Evolutionary conservation across 768 basidiomycete species (phyloP).

Genomic region (Pleurotus pulmonarius): DNA sequence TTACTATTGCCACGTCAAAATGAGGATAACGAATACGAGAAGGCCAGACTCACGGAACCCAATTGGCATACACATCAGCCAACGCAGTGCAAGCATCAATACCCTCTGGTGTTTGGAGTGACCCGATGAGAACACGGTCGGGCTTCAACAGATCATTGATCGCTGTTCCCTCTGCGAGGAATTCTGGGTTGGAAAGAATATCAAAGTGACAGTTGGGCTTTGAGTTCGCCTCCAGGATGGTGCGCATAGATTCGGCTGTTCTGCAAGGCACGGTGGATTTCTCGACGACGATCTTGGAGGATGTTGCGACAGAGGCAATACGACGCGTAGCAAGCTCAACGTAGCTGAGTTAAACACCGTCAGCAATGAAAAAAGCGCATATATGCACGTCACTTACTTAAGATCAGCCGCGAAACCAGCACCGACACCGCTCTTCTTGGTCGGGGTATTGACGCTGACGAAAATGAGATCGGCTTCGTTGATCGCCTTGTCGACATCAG

Average conservation of each 20-base stretch:
- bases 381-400: slow-evolving; percentile 59
- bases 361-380: slow-evolving; percentile 6
- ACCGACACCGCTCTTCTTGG: slow-evolving; percentile 96
- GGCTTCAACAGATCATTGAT: slow-evolving; percentile 84
- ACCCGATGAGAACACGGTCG: slow-evolving; percentile 96
- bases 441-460: slow-evolving; percentile 97
- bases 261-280: slow-evolving; percentile 99
- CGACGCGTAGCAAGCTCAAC: slow-evolving; percentile 96
- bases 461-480: slow-evolving; percentile 96
- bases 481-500: slow-evolving; percentile 91
- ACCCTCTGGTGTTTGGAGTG: slow-evolving; percentile 86
- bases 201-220: slow-evolving; percentile 89
- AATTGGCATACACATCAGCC: slow-evolving; percentile 85
- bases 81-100: slow-evolving; percentile 75
- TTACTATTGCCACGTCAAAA: slow-evolving; percentile 33
- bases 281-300: slow-evolving; percentile 97
- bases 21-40: neutral
- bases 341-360: slow-evolving; percentile 53
- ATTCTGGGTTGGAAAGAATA: slow-evolving; percentile 99
- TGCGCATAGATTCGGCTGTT: slow-evolving; percentile 99
- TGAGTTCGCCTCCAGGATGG: slow-evolving; percentile 98
- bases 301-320: slow-evolving; percentile 86
- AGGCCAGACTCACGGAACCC: slow-evolving; percentile 74
- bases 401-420: slow-evolving; percentile 98
- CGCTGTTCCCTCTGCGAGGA: slow-evolving; percentile 97